These are phyloP conservation scores for Rhypophila decipiens DNA, from an alignment of 495 filamentous ascomycete genomes.

Conservation along the genomic window DNA sequence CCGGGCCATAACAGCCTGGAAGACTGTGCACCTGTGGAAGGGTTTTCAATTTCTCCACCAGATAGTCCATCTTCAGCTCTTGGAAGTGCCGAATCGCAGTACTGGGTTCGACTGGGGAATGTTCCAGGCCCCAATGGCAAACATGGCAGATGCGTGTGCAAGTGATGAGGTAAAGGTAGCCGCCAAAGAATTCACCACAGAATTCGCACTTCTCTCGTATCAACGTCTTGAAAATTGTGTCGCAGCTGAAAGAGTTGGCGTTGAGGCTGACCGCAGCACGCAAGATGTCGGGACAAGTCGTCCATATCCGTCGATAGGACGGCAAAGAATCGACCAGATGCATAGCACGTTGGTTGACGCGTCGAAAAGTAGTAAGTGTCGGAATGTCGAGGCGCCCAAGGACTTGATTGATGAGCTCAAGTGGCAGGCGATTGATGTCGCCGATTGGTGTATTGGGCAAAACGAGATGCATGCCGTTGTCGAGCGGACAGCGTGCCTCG, in stretches of 20 bases:
- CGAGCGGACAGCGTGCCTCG: too few relatives aligned
- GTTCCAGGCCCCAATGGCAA: slow-evolving; percentile 4
- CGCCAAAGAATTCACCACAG: neutral
- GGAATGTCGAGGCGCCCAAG: slow-evolving; percentile 14
- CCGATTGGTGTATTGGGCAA: too few relatives aligned
- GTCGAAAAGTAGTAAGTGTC: slow-evolving; percentile 15
- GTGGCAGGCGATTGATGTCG: slow-evolving; percentile 16
- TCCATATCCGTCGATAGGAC: slow-evolving; percentile 5
- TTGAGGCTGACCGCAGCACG: slow-evolving; percentile 1
- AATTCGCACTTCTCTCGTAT: neutral
- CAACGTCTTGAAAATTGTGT: neutral
- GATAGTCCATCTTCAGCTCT: too few relatives aligned
- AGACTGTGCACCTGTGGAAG: neutral
- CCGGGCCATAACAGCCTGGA: neutral
- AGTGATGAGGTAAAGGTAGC: slow-evolving; percentile 1
- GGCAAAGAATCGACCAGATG: slow-evolving; percentile 15
- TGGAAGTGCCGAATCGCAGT: neutral
- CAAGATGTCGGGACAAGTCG: neutral
- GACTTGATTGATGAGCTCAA: slow-evolving; percentile 10
- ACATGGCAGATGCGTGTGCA: neutral
- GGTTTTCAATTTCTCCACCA: too few relatives aligned
- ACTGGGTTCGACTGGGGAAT: slow-evolving; percentile 6
- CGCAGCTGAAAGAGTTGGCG: neutral
- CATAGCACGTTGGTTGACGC: slow-evolving; percentile 19
- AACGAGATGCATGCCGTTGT: too few relatives aligned